phyloP scores from a whole-genome alignment of 805 yeast genomes.

The Yueomyces sinensis region DNA sequence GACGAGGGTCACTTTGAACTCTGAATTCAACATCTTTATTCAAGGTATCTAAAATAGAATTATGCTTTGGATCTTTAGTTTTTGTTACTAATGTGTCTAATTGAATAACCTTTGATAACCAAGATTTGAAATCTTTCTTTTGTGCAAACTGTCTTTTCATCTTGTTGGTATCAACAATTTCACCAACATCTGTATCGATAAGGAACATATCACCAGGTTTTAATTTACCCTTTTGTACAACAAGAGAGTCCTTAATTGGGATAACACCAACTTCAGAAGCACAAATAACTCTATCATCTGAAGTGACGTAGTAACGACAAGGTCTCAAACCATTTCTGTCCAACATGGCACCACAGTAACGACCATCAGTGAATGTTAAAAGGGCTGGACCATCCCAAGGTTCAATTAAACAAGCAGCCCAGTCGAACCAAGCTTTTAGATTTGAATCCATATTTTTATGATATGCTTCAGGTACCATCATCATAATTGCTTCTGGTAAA shows the following conservation, averaged over 20 bases:
- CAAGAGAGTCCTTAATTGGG: conserved; percentile 69
- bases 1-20: conserved; percentile 71
- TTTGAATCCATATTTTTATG: conserved; percentile 93
- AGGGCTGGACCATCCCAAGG: conserved; percentile 99
- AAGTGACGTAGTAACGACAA: conserved; percentile 91
- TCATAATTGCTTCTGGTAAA: conserved; percentile 93
- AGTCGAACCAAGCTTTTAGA: conserved; percentile 89
- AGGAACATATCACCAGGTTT: conserved; percentile 94
- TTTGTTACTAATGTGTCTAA: conserved; percentile 62
- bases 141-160: conserved; percentile 69
- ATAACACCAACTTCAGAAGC: conserved; percentile 98
- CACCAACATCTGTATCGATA: conserved; percentile 86
- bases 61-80: conserved; percentile 19
- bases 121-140: conserved; percentile 82
- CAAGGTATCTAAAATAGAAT: conserved; percentile 19
- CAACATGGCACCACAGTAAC: conserved; percentile 96
- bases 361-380: conserved; percentile 91
- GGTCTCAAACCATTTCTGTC: conserved; percentile 98
- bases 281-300: conserved; percentile 90
- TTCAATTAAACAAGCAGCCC: conserved; percentile 99
- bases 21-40: conserved; percentile 13
- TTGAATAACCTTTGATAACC: conserved; percentile 81
- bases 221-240: conserved; percentile 83
- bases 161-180: conserved; percentile 86
- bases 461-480: conserved; percentile 97